Evolutionary conservation across 768 basidiomycete genomes (phyloP).

Genomic region (Royoungia palumana): DNA sequence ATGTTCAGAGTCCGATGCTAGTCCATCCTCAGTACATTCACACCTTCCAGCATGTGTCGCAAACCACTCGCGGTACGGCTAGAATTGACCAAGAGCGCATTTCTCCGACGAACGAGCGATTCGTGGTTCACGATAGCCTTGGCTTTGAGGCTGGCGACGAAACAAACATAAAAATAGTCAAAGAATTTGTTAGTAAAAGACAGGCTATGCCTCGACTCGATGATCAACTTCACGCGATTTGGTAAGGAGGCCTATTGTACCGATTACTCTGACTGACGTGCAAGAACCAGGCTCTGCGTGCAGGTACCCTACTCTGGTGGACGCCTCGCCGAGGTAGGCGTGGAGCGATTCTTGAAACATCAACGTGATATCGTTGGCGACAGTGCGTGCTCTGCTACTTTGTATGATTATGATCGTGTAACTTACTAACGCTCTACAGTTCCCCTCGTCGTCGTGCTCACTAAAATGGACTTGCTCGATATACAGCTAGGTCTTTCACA

Average conservation of each 20-base stretch:
- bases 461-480: slow-evolving; percentile 12
- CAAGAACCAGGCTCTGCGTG: neutral
- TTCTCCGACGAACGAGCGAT: slow-evolving; percentile 9
- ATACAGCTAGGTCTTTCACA: neutral
- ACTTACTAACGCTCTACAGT: neutral
- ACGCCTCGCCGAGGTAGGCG: neutral
- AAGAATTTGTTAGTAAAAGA: slow-evolving; percentile 5
- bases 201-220: neutral
- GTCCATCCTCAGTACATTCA: neutral
- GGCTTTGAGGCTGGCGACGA: slow-evolving; percentile 15
- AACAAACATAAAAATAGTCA: neutral
- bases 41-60: slow-evolving; percentile 2
- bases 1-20: neutral
- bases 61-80: neutral
- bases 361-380: neutral
- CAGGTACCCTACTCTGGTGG: neutral
- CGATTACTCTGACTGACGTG: neutral
- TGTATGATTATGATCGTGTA: too few species aligned
- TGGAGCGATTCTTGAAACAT: neutral
- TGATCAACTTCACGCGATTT: slow-evolving; percentile 15
- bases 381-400: neutral
- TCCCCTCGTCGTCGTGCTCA: slow-evolving; percentile 16
- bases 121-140: slow-evolving; percentile 19
- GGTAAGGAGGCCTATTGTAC: neutral
- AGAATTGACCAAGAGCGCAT: slow-evolving; percentile 11